phyloP scores from a whole-genome alignment of 257 asterid species.

The Anisodus tanguticus region DNA sequence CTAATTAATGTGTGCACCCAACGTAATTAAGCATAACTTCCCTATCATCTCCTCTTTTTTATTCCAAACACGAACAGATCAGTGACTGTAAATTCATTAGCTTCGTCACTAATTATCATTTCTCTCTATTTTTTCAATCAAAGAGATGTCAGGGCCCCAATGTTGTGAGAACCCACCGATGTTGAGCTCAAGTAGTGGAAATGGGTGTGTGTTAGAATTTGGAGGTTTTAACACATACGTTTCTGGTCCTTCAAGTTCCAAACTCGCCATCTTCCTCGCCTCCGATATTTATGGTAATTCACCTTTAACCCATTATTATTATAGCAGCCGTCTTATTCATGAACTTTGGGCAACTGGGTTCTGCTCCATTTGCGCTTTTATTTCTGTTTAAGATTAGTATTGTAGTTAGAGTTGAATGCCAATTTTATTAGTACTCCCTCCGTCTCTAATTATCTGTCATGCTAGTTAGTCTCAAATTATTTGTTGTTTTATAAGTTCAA shows the following conservation, averaged over 20 bases:
- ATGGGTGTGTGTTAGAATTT: slow-evolving; percentile 46
- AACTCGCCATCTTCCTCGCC: slow-evolving; percentile 53
- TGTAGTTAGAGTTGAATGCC: too few species aligned
- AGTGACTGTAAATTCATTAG: not conserved
- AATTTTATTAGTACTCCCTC: too few species aligned
- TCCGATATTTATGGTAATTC: slow-evolving; percentile 56
- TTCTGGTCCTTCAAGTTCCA: slow-evolving; percentile 47
- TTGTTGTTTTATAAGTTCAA: too few species aligned
- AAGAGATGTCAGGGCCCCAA: slow-evolving; percentile 54
- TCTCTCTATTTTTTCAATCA: not conserved
- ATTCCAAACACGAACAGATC: too few species aligned
- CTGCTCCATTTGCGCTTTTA: not conserved
- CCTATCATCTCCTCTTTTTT: too few species aligned
- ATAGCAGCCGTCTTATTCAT: not conserved
- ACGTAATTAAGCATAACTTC: too few species aligned
- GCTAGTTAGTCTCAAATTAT: too few species aligned
- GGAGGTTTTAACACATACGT: slow-evolving; percentile 56
- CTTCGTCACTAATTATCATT: too few species aligned
- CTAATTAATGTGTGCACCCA: too few species aligned
- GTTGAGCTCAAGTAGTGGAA: slow-evolving; percentile 51
- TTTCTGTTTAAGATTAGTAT: too few species aligned
- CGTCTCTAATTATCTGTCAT: too few species aligned
- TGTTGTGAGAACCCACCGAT: slow-evolving; percentile 66
- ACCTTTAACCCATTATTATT: not conserved
- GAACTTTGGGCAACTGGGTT: not conserved